Evolutionary conservation across 345 rosid genomes (phyloP).

Genomic region (sweet orange (Citrus sinensis)): DNA sequence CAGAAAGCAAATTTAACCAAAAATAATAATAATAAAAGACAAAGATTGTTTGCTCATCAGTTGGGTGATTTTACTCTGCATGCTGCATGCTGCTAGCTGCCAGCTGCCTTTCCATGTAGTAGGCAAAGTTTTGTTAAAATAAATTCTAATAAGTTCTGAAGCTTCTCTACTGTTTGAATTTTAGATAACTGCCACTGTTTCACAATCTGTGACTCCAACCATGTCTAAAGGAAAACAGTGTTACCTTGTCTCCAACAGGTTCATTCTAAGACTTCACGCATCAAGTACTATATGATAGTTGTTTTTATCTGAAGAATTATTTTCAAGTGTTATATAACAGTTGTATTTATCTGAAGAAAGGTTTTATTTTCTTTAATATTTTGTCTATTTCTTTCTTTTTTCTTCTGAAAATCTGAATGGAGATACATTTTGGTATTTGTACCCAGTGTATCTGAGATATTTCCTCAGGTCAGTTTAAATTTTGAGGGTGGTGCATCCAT

Average conservation of each 20-base stretch:
- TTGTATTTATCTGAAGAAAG: too few relatives aligned
- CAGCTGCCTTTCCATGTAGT: background rate
- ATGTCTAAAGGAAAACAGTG: constrained; percentile 78
- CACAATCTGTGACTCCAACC: constrained; percentile 57
- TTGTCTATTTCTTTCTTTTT: background rate
- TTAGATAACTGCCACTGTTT: constrained; percentile 64
- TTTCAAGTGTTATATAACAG: background rate
- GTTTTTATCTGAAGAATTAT: constrained; percentile 1
- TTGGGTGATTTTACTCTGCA: background rate
- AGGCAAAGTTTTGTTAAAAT: background rate
- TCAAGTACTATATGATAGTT: background rate
- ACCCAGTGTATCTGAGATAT: constrained; percentile 58
- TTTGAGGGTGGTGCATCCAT: constrained; percentile 87
- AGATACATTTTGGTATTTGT: constrained; percentile 1
- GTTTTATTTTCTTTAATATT: background rate
- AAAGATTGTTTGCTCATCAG: background rate
- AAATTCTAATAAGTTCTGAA: background rate
- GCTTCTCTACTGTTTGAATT: constrained; percentile 7
- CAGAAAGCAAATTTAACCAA: background rate
- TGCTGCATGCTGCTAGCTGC: background rate
- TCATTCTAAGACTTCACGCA: constrained; percentile 20
- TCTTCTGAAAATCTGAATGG: background rate
- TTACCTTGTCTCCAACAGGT: constrained; percentile 76
- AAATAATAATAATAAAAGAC: background rate
- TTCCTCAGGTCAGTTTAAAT: constrained; percentile 79